Percentiles rank a stretch among this genome's conserved stretches.
phyloP scores from a whole-genome alignment of 208 protist genomes.

The Leishmania martiniquensis region DNA sequence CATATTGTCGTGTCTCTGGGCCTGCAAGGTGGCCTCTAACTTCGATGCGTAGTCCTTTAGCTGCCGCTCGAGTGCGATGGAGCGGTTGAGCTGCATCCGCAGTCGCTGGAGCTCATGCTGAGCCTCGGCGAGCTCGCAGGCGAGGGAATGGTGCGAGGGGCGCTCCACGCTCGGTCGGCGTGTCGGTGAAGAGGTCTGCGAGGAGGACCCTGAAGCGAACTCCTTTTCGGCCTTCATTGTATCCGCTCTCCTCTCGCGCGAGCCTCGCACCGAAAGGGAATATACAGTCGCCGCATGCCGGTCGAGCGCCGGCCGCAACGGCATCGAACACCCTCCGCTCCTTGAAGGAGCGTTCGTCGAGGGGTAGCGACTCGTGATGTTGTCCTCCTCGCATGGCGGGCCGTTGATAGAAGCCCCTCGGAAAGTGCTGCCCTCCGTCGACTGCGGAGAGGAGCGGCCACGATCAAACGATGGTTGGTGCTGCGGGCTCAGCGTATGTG shows the following conservation, averaged over 20 bases:
- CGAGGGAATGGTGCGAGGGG: neutral
- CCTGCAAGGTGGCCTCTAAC: conserved; percentile 6
- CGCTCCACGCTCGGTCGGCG: neutral
- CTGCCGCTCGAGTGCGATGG: neutral
- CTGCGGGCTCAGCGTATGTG: neutral
- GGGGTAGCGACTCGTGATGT: neutral
- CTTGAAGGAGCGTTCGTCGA: too few species aligned
- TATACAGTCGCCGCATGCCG: neutral
- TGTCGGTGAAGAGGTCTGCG: neutral
- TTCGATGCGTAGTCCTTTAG: neutral
- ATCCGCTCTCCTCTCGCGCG: neutral
- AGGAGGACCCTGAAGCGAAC: neutral
- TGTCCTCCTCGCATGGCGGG: neutral
- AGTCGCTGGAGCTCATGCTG: conserved; percentile 5
- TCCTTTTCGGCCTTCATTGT: neutral
- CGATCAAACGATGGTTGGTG: neutral
- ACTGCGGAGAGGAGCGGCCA: neutral
- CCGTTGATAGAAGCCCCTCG: neutral
- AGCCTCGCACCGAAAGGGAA: neutral
- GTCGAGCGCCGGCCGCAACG: neutral
- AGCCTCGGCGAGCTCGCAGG: neutral
- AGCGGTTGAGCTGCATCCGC: neutral
- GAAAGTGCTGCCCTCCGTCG: neutral
- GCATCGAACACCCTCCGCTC: neutral
- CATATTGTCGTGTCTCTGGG: conserved; percentile 13